Percentiles rank a stretch among this genome's conserved stretches.
Conservation (phyloP, 495 filamentous ascomycete species). For the Aspergillus leporis region DNA sequence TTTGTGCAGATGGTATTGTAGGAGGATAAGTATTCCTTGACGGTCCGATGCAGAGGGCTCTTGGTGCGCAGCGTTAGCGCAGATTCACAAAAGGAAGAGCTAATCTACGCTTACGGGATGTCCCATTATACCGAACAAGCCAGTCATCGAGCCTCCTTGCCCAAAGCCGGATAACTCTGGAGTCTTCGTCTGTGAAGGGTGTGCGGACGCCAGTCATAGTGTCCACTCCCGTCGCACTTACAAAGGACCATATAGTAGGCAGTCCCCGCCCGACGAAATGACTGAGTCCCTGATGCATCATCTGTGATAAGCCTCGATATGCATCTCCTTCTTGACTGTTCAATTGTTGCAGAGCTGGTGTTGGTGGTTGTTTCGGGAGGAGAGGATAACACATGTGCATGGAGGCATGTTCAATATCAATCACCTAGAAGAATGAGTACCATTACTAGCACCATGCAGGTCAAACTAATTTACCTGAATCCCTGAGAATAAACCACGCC, state of each 20-base stretch:
- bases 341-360: constrained; percentile 25
- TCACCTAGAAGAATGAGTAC: constrained; percentile 27
- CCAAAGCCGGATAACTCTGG: constrained; percentile 38
- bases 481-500: constrained; percentile 38
- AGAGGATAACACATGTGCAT: constrained; percentile 45
- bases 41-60: constrained; percentile 38
- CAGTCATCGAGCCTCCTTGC: constrained; percentile 39
- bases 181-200: constrained; percentile 36
- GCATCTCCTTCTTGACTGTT: constrained; percentile 32
- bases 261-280: constrained; percentile 42
- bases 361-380: constrained; percentile 35
- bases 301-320: constrained; percentile 38
- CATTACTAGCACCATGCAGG: neutral
- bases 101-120: constrained; percentile 23
- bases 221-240: constrained; percentile 26
- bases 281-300: constrained; percentile 43
- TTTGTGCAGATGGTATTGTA: constrained; percentile 43
- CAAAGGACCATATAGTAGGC: constrained; percentile 42
- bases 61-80: constrained; percentile 4
- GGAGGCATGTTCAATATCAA: constrained; percentile 45
- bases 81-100: neutral
- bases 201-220: constrained; percentile 14
- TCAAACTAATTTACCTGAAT: constrained; percentile 29
- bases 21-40: constrained; percentile 37
- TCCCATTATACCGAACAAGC: constrained; percentile 39